Evolutionary conservation across 1,284 basidiomycete species (phyloP), one percentile per base, ranked within the genome.

Genomic region (Tilletia horrida): DNA sequence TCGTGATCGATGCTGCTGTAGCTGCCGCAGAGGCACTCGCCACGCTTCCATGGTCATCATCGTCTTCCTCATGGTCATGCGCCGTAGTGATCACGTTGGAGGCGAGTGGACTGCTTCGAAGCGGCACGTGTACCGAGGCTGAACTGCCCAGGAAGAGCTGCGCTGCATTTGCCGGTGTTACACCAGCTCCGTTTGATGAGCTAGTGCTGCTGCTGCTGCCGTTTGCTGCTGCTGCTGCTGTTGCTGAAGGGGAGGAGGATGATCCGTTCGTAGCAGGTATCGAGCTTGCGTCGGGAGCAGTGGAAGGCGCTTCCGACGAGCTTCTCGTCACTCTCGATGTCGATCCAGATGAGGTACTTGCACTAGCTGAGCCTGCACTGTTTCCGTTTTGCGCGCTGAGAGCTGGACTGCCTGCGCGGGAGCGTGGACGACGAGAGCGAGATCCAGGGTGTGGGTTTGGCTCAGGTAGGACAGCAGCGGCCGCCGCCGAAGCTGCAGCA

Each of bases 81-180:
- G 72, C 73, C 67, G 72, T 72, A 16, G 73, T 74, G 65, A 74
- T 72, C 23, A 69, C 69, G 31, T 69, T 69, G 2, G 73, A 71
- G 44, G 73, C 73, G 2, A 74, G 66, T 23, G 73, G 73, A 55
- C 70, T 72, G 64, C 69, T 71, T 35, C 72, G 73, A 64, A 74
- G 70, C 1, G 73, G 73, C 0, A 25, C 52, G 27, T 57, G 52
- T 6, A n/a, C 52, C 9, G 48, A 14, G 6, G 52, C 52, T 9
- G 52, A 16, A 29, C 52, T 57, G 25, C 52, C 52, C 14, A 57
- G 25, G 52, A 57, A 57, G 8, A 57, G n/a, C 52, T 57, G 52
- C 18, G 52, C 52, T 16, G 52, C 52, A 29, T 31, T 57, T 8
- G 27, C 27, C 6, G 52, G 52, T 11, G 52, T 1, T 2, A 2